Evolutionary conservation across 1,284 basidiomycete genomes (phyloP), one percentile per base, ranked within the genome.

Genomic region (Ganoderma lingzhi): DNA sequence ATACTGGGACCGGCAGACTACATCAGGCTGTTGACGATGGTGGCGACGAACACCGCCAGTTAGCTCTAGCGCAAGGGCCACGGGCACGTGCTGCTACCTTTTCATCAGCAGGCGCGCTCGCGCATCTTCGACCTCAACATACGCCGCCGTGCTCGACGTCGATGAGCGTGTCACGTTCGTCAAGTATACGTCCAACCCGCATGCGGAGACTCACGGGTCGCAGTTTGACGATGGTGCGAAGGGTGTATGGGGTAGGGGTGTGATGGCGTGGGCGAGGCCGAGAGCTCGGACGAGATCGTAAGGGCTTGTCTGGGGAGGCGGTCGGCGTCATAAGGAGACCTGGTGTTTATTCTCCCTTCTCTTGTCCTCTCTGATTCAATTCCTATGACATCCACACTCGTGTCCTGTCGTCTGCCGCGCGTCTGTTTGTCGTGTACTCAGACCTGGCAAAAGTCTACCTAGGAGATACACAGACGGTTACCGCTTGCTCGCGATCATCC

Each of bases 41-140:
- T 99, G 2, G 97, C 96, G 0, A 99, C 97, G 19, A 99, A 99
- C 76, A 97, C 97, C n/a, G n/a, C n/a, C n/a, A n/a, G 0, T 86
- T 99, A n/a, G 0, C 87, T 99, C 6, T 97, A 99, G 79, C 90
- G 97, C 48, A 97, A 96, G 79, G 97, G 97, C 0, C 91, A 95
- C 76, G 90, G 91, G 73, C 96, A 98, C 71, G 97, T 96, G 0
- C 84, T 99, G 30, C 82, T 99, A 98, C 19, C 87, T 98, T 3
- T 86, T 93, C 64, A 98, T 97, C 71, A 95, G 95, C 97, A 98
- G 79, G 92, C 95, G 10, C 91, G 97, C 42, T 96, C 96, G 0
- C 90, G 86, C 76, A 96, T 96, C 71, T 96, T 96, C 76, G 95
- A 96, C 82, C 85, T 97, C 62, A 93, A 96, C 80, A 92, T 96